phyloP scores from a whole-genome alignment of 345 rosid species.

The Geranium rotundifolium region DNA sequence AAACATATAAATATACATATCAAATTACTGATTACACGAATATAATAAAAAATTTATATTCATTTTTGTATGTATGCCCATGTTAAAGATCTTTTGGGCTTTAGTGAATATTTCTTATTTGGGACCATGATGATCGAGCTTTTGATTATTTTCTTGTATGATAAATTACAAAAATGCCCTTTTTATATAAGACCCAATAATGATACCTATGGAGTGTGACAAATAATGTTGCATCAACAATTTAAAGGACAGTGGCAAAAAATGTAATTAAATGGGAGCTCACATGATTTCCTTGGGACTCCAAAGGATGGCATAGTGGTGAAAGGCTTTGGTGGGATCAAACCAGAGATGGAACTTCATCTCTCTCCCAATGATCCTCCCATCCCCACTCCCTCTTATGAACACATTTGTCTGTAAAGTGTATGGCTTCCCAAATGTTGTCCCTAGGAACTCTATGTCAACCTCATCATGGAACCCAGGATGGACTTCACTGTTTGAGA shows the following conservation, averaged over 20 bases:
- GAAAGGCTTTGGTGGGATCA: constrained; percentile 79
- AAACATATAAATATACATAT: too few relatives aligned
- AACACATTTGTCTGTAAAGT: constrained; percentile 82
- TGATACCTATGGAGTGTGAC: neutral
- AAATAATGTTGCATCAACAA: too few relatives aligned
- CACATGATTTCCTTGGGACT: constrained; percentile 56
- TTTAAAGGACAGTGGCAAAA: too few relatives aligned
- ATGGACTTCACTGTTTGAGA: constrained; percentile 71
- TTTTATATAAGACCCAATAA: too few relatives aligned
- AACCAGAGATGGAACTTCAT: constrained; percentile 78
- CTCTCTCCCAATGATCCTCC: constrained; percentile 70
- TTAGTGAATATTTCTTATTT: too few relatives aligned
- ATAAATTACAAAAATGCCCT: too few relatives aligned
- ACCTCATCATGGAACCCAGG: constrained; percentile 87
- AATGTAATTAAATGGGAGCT: constrained; percentile 11
- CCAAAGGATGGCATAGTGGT: constrained; percentile 73
- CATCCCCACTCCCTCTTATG: constrained; percentile 83
- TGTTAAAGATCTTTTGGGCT: too few relatives aligned
- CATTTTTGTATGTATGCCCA: too few relatives aligned
- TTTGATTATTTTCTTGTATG: too few relatives aligned
- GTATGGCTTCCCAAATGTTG: constrained; percentile 64
- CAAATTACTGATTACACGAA: too few relatives aligned
- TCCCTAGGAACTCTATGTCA: constrained; percentile 85
- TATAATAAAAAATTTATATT: too few relatives aligned
- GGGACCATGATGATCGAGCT: too few relatives aligned